Evolutionary conservation across 441 rosid genomes (phyloP).

Genomic region (Syzygium syzygioides): DNA sequence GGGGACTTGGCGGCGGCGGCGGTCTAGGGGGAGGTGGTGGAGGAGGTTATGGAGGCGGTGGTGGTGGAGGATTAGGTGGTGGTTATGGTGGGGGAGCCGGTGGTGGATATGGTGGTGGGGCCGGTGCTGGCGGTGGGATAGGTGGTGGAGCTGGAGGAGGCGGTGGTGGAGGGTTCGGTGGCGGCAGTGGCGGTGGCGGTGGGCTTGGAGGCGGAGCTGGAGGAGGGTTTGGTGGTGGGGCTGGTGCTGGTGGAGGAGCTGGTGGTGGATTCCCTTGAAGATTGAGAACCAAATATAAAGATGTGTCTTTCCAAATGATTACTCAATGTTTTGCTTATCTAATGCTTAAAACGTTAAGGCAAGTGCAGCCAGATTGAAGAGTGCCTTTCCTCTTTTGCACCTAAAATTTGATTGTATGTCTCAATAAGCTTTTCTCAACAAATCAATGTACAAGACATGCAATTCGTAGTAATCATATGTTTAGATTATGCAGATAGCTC

Average conservation of each 20-base stretch:
- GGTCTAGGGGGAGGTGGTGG: conserved; percentile 6
- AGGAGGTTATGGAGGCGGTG: background rate
- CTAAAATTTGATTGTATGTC: background rate
- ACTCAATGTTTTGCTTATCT: background rate
- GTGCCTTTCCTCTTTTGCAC: background rate
- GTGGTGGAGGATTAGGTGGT: conserved; percentile 4
- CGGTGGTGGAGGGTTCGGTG: conserved; percentile 1
- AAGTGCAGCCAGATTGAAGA: background rate
- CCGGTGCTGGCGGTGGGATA: background rate
- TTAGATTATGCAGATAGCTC: background rate
- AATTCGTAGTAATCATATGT: background rate
- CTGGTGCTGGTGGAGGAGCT: conserved; percentile 25
- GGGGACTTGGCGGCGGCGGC: background rate
- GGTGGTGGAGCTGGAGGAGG: conserved; percentile 16
- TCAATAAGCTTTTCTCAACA: background rate
- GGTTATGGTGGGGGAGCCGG: conserved; percentile 4
- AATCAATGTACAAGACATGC: background rate
- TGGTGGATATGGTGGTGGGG: background rate
- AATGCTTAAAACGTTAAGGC: background rate
- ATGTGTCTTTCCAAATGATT: background rate
- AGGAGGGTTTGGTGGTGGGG: conserved; percentile 15
- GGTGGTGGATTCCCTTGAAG: conserved; percentile 10
- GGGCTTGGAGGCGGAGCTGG: conserved; percentile 4
- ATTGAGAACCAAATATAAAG: background rate
- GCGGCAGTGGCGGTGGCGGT: background rate